Percentiles rank a stretch among this genome's conserved stretches.
phyloP scores from a whole-genome alignment of 257 asterid genomes.

The Echites panduratus region DNA sequence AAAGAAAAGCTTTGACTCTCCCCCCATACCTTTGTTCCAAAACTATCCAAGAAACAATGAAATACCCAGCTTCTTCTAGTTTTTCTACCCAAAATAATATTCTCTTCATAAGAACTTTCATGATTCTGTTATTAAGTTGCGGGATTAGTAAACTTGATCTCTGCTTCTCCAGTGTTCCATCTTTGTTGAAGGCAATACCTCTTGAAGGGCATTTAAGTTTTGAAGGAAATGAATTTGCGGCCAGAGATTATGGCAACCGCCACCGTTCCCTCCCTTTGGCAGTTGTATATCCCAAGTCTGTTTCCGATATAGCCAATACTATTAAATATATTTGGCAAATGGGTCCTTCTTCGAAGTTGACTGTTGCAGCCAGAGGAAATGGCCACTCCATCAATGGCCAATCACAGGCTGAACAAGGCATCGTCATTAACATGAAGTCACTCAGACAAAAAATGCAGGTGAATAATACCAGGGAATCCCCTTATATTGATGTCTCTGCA shows the following conservation, averaged over 20 bases:
- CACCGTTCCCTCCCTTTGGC: conserved; percentile 62
- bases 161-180: conserved; percentile 27
- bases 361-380: conserved; percentile 76
- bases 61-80: conserved; percentile 14
- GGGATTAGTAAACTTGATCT: conserved; percentile 34
- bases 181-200: conserved; percentile 33
- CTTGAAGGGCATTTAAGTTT: conserved; percentile 60
- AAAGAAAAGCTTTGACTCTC: conserved; percentile 14
- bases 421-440: conserved; percentile 70
- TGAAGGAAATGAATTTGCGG: conserved; percentile 57
- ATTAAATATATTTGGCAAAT: conserved; percentile 63
- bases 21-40: conserved; percentile 8
- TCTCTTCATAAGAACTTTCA: conserved; percentile 27
- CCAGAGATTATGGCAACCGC: conserved; percentile 70
- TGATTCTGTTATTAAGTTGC: conserved; percentile 38
- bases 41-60: conserved; percentile 26
- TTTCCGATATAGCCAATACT: conserved; percentile 59
- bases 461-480: conserved; percentile 31
- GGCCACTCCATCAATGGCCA: conserved; percentile 82
- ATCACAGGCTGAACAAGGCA: conserved; percentile 67
- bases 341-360: conserved; percentile 59
- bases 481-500: conserved; percentile 63
- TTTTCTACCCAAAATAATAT: conserved; percentile 25
- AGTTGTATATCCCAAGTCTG: conserved; percentile 67
- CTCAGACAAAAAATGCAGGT: conserved; percentile 50